Conservation (phyloP, 805 yeast species). For the Candida ovalis region DNA sequence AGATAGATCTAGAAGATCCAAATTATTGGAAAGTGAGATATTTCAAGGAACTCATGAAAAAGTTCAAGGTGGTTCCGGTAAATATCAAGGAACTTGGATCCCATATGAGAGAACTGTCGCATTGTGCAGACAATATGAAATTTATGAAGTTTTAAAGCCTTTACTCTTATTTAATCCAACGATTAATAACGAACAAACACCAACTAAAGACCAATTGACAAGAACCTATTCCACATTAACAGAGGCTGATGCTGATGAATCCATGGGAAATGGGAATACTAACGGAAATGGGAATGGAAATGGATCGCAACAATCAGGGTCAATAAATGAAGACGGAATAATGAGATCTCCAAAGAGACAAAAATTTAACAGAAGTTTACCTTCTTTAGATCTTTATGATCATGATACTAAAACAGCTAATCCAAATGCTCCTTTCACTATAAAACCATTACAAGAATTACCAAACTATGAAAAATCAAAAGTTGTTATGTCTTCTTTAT, state of each 20-base stretch:
- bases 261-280: background rate
- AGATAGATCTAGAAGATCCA: constrained; percentile 60
- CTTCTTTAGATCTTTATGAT: constrained; percentile 29
- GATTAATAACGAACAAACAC: constrained; percentile 35
- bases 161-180: constrained; percentile 42
- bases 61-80: constrained; percentile 73
- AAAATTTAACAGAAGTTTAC: constrained; percentile 12
- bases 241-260: constrained; percentile 18
- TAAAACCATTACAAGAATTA: constrained; percentile 40
- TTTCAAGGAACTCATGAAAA: constrained; percentile 64
- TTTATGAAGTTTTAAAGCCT: constrained; percentile 49
- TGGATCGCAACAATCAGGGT: background rate
- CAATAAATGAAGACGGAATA: constrained; percentile 4
- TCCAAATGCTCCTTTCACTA: constrained; percentile 44
- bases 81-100: constrained; percentile 73
- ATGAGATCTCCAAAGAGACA: constrained; percentile 12
- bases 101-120: constrained; percentile 57
- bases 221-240: constrained; percentile 18
- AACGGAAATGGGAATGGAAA: background rate
- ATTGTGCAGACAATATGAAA: constrained; percentile 58
- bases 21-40: constrained; percentile 61
- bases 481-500: constrained; percentile 46
- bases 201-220: constrained; percentile 42
- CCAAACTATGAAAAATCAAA: constrained; percentile 29
- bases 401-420: constrained; percentile 38